Evolutionary conservation across 2,329 filamentous ascomycete genomes (phyloP).

Genomic region (Arthroderma sp.): DNA sequence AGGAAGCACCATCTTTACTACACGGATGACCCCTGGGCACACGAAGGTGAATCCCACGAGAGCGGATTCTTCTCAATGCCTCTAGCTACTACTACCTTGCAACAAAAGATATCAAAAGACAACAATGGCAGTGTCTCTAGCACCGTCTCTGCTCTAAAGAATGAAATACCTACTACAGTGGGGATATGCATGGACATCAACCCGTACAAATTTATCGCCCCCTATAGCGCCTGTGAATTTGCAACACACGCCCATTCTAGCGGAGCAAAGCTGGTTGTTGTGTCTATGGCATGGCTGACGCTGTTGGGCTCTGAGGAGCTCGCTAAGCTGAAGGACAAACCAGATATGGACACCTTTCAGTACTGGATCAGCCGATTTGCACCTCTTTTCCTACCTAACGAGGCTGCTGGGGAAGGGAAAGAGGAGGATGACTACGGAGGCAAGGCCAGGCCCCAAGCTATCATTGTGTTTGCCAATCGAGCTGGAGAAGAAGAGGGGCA

Average conservation of each 20-base stretch:
- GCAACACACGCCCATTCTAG: slow-evolving; percentile 42
- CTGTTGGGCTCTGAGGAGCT: slow-evolving; percentile 39
- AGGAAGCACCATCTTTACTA: slow-evolving; percentile 55
- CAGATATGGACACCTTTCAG: slow-evolving; percentile 48
- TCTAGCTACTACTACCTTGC: background rate
- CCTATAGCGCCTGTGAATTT: slow-evolving; percentile 50
- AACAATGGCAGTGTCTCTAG: background rate
- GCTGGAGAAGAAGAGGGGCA: slow-evolving; percentile 31
- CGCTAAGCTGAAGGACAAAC: slow-evolving; percentile 30
- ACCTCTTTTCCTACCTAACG: slow-evolving; percentile 34
- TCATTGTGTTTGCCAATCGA: slow-evolving; percentile 39
- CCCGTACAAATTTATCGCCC: slow-evolving; percentile 48
- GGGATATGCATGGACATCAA: slow-evolving; percentile 49
- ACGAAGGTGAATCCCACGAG: slow-evolving; percentile 33
- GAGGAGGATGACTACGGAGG: slow-evolving; percentile 15
- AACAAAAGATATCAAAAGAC: background rate
- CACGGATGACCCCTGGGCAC: slow-evolving; percentile 54
- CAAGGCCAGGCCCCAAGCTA: slow-evolving; percentile 22
- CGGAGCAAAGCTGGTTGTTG: slow-evolving; percentile 41
- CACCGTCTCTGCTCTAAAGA: slow-evolving; percentile 11
- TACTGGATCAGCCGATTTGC: slow-evolving; percentile 53
- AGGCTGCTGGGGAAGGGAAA: slow-evolving; percentile 21
- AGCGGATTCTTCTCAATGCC: slow-evolving; percentile 23
- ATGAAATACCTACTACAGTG: slow-evolving; percentile 30
- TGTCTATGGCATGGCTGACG: slow-evolving; percentile 55